Base-by-base conservation (phyloP, 2,329 filamentous ascomycete species). In the Colletotrichum neosansevieriae region DNA sequence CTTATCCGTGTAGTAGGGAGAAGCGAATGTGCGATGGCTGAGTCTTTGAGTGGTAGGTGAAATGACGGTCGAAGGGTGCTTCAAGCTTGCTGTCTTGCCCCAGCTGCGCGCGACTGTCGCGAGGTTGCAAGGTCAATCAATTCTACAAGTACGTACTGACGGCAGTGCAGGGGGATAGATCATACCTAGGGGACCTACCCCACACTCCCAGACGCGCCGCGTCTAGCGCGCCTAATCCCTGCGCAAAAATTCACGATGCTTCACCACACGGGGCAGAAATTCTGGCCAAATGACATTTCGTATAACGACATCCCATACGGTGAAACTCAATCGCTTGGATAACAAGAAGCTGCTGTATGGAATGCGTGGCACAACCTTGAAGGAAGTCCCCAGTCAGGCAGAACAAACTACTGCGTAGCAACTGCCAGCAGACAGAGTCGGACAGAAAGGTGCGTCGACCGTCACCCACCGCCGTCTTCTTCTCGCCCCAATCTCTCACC, bases 161-260 rank as follows among this genome's bases (percentile, higher is more conserved):
- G 32, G 44, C 59, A 69, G 50, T 62, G 15, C 19, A 63, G 32
- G 45, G 50, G 63, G n/a, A n/a, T n/a, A n/a, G n/a, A n/a, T n/a
- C n/a, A n/a, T n/a, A 40, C 34, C 34, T 21, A 21, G 21, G 34
- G 61, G 59, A 10, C 47, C 13, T 54, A 58, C 57, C 50, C 67
- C 63, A 67, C 63, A 67, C n/a, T 13, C 21, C 19, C 68, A 60
- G 65, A 63, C 53, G 65, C 66, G 54, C 32, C 42, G 69, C 69
- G 69, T 17, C 57, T 70, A 66, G 47, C 66, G 69, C 69, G 69
- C 49, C 44, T 66, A 57, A 70, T 40, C 57, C 63, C 53, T 67
- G 57, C 24, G 29, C 29, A 34, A 49, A 54, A 62, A 12, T 47
- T 69, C 63, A 69, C 61, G 54, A 69, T 69, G 61, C 61, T 65